A percentile compares a stretch with the other conserved stretches of the same genome.
These are phyloP conservation scores for Lactifluus echinatus DNA, from an alignment of 768 basidiomycete species.

Conservation along the genomic window DNA sequence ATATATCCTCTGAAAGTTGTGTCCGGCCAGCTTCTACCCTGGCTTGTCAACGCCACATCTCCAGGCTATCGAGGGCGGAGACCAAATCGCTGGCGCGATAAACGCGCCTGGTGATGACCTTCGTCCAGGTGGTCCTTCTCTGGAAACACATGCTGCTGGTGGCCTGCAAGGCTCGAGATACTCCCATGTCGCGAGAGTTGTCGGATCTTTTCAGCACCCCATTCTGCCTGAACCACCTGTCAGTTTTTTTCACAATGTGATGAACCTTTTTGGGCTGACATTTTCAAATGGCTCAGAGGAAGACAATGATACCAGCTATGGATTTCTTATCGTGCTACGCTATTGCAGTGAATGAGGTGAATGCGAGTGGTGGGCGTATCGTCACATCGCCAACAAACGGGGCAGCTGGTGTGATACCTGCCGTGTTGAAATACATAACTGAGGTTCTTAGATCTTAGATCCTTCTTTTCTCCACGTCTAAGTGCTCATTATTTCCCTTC, in stretches of 20 bases:
- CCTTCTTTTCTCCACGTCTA: background rate
- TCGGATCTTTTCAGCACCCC: constrained; percentile 73
- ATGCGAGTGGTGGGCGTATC: constrained; percentile 86
- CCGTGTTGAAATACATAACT: constrained; percentile 80
- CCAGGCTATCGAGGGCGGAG: constrained; percentile 30
- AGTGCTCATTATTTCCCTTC: background rate
- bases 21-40: constrained; percentile 40
- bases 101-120: constrained; percentile 19
- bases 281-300: constrained; percentile 40
- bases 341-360: constrained; percentile 92
- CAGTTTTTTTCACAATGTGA: constrained; percentile 26
- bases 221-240: constrained; percentile 78
- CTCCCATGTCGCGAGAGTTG: constrained; percentile 38
- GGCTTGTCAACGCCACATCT: constrained; percentile 33
- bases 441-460: constrained; percentile 39
- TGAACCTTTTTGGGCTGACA: background rate
- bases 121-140: constrained; percentile 18
- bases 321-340: constrained; percentile 93
- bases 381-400: constrained; percentile 95
- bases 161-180: background rate
- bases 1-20: background rate
- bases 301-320: constrained; percentile 84
- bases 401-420: constrained; percentile 89
- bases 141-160: background rate
- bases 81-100: constrained; percentile 22